These are phyloP conservation scores for Colletotrichum karsti DNA, from an alignment of 2,329 filamentous ascomycete genomes.

Conservation along the genomic window DNA sequence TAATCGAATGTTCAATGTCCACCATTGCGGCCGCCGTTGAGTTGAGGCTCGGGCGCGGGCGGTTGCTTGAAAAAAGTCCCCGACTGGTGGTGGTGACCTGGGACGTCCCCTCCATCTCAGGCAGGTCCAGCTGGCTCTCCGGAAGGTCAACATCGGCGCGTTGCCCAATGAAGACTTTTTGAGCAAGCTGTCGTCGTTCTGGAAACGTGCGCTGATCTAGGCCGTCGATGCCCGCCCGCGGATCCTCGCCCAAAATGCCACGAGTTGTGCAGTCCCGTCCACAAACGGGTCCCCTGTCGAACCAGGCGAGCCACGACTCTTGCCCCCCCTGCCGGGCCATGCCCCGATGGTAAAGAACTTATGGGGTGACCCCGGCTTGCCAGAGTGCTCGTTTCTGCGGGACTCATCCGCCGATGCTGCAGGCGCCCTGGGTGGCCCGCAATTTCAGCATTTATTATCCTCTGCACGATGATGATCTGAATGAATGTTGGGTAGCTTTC, in stretches of 20 bases:
- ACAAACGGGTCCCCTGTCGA: constrained; percentile 12
- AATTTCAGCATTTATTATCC: constrained; percentile 8
- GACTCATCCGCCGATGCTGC: constrained; percentile 6
- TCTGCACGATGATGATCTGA: constrained; percentile 10
- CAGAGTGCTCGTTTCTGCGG: constrained; percentile 8
- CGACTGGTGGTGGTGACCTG: not conserved
- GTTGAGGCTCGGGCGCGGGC: constrained; percentile 10
- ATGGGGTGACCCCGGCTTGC: not conserved
- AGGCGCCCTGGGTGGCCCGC: not conserved
- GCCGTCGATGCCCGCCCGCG: not conserved
- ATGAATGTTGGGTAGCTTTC: not conserved
- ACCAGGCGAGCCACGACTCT: constrained; percentile 2
- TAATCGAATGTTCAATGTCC: not conserved
- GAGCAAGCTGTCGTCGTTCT: not conserved
- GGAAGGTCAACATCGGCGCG: constrained; percentile 1
- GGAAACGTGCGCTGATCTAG: constrained; percentile 14
- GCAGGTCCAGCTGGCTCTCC: not conserved
- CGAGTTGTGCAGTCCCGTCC: constrained; percentile 20
- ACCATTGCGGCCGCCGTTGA: not conserved
- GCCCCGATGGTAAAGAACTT: not conserved
- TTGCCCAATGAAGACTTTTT: not conserved
- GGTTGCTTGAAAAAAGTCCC: not conserved
- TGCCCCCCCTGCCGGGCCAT: constrained; percentile 14
- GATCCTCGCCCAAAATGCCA: constrained; percentile 12
- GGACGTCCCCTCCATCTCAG: not conserved